A percentile compares a stretch with the other conserved stretches of the same genome.
Evolutionary conservation across 192 early-diverging fungal species (phyloP).

Genomic region (Podila clonocystis): DNA sequence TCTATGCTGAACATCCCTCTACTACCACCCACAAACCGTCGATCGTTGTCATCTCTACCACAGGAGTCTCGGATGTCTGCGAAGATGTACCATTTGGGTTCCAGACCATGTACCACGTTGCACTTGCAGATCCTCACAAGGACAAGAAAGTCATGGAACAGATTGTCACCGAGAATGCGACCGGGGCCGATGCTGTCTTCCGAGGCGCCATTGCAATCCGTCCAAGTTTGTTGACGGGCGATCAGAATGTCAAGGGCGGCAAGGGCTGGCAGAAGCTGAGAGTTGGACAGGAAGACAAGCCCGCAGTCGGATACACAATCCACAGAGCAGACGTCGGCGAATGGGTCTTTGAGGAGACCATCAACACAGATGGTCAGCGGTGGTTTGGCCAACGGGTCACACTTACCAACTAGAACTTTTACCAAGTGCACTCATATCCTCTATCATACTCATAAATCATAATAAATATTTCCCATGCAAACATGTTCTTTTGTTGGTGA

Average conservation of each 20-base stretch:
- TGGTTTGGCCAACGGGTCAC: constrained; percentile 11
- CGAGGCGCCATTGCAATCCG: too few species aligned
- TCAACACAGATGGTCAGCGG: constrained; percentile 5
- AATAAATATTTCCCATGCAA: too few species aligned
- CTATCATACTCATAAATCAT: too few species aligned
- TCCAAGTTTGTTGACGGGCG: constrained; percentile 19
- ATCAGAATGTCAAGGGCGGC: constrained; percentile 23
- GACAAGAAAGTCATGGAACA: background rate
- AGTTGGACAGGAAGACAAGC: constrained; percentile 25
- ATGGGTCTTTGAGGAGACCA: constrained; percentile 35
- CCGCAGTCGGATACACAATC: constrained; percentile 22
- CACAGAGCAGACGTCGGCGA: constrained; percentile 26
- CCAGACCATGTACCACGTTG: too few species aligned
- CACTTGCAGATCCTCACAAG: too few species aligned
- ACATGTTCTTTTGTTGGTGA: too few species aligned
- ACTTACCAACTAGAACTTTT: background rate
- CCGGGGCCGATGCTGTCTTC: too few species aligned
- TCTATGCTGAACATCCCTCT: constrained; percentile 9
- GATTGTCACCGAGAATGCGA: too few species aligned
- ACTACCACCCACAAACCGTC: constrained; percentile 15
- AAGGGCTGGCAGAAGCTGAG: constrained; percentile 33
- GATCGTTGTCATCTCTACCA: constrained; percentile 29
- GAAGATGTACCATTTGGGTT: constrained; percentile 31
- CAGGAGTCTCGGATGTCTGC: constrained; percentile 29
- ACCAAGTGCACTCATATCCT: too few species aligned